A percentile compares a stretch with the other conserved stretches of the same genome.
Conservation (phyloP, 306 rosid genomes). For the Albizia julibrissin region DNA sequence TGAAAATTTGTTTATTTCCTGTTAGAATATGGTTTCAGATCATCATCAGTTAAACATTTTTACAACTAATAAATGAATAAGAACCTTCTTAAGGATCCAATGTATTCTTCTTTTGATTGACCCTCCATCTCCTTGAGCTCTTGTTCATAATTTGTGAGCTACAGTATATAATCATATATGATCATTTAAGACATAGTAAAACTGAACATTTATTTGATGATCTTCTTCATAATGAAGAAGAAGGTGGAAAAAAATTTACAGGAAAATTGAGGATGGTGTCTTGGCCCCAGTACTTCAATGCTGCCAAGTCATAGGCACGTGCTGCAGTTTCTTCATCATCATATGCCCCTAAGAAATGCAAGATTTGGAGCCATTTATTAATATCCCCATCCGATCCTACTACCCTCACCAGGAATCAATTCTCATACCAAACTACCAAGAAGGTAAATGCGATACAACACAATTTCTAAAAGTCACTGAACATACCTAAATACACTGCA, state of each 20-base stretch:
- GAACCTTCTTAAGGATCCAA: constrained; percentile 91
- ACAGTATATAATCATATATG: background rate
- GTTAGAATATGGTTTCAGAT: background rate
- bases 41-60: background rate
- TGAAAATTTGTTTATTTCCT: background rate
- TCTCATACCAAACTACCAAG: background rate
- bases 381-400: background rate
- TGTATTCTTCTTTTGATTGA: constrained; percentile 88
- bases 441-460: background rate
- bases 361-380: constrained; percentile 20
- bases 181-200: background rate
- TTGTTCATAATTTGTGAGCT: constrained; percentile 67
- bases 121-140: constrained; percentile 79
- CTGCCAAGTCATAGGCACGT: constrained; percentile 99
- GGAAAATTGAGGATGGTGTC: constrained; percentile 84
- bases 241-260: constrained; percentile 41
- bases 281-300: constrained; percentile 98
- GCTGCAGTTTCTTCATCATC: constrained; percentile 95
- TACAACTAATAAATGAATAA: background rate
- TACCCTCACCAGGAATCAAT: background rate
- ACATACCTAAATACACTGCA: constrained; percentile 88
- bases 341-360: constrained; percentile 77
- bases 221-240: background rate
- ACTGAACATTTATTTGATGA: background rate
- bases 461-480: background rate